Percentiles rank a stretch among this genome's conserved stretches.
Conservation (phyloP, 1,139 yeast species). For the Yamadazyma sp. region DNA sequence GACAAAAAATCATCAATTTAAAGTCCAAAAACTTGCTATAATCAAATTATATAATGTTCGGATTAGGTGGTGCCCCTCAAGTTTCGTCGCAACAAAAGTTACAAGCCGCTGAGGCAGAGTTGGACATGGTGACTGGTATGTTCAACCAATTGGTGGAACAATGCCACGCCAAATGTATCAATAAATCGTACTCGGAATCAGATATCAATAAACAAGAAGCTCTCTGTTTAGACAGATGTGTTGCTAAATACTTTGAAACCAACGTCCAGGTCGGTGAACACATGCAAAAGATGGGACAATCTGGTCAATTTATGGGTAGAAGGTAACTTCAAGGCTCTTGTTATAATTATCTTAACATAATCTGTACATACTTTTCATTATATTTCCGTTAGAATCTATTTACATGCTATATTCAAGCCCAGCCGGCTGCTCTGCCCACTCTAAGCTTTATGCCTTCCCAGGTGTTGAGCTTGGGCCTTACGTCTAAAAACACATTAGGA, state of each 20-base stretch:
- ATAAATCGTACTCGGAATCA: constrained; percentile 63
- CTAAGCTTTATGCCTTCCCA: constrained; percentile 80
- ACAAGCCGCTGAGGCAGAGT: constrained; percentile 81
- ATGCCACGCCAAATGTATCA: constrained; percentile 89
- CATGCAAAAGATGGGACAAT: constrained; percentile 74
- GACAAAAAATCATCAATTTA: constrained; percentile 2
- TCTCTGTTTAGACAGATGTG: constrained; percentile 95
- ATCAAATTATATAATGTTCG: constrained; percentile 47
- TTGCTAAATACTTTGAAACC: constrained; percentile 92
- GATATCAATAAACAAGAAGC: constrained; percentile 84
- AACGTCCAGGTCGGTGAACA: constrained; percentile 94
- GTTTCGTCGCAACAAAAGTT: constrained; percentile 72
- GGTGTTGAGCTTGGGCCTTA: constrained; percentile 82
- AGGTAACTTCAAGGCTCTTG: constrained; percentile 18
- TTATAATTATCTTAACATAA: neutral
- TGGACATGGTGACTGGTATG: constrained; percentile 97
- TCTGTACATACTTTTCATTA: constrained; percentile 5
- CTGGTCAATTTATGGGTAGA: constrained; percentile 53
- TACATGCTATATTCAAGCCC: constrained; percentile 6
- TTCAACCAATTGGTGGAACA: constrained; percentile 82
- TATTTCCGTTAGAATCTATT: constrained; percentile 4
- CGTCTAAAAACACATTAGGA: constrained; percentile 80
- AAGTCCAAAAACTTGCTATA: constrained; percentile 7
- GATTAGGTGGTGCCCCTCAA: constrained; percentile 84
- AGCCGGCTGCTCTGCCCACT: constrained; percentile 56